phyloP scores from a whole-genome alignment of 1,284 basidiomycete genomes.

The Microbotryum silenes-acaulis region DNA sequence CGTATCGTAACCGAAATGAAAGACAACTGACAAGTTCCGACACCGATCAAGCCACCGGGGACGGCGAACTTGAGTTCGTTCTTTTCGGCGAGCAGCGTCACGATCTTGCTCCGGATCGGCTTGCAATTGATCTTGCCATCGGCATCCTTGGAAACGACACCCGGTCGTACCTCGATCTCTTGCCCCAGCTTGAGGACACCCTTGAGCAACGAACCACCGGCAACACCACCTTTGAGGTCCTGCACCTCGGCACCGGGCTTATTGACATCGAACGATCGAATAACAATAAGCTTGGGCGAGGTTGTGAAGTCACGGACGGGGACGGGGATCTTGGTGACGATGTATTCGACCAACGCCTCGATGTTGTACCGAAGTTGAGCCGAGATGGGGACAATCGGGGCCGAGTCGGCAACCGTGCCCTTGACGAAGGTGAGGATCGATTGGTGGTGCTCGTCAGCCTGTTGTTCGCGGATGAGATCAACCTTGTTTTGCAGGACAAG shows the following conservation, averaged over 20 bases:
- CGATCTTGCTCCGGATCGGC: slow-evolving; percentile 86
- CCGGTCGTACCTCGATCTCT: slow-evolving; percentile 95
- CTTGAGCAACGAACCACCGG: slow-evolving; percentile 89
- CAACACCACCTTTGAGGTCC: slow-evolving; percentile 95
- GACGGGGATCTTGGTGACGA: slow-evolving; percentile 91
- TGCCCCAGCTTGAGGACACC: slow-evolving; percentile 85
- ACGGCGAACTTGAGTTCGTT: slow-evolving; percentile 93
- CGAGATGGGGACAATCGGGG: slow-evolving; percentile 96
- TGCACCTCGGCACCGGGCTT: slow-evolving; percentile 96
- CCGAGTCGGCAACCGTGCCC: slow-evolving; percentile 94
- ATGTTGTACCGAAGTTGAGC: slow-evolving; percentile 99
- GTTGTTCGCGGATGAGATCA: slow-evolving; percentile 84
- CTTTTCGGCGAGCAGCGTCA: slow-evolving; percentile 87
- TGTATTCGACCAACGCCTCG: slow-evolving; percentile 98
- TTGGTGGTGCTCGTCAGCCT: slow-evolving; percentile 86
- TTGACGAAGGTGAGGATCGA: slow-evolving; percentile 84
- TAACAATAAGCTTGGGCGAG: slow-evolving; percentile 89
- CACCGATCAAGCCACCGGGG: slow-evolving; percentile 95
- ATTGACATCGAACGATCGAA: slow-evolving; percentile 98
- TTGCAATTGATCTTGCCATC: slow-evolving; percentile 84
- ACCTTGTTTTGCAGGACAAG: slow-evolving; percentile 88
- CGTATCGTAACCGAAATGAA: neutral
- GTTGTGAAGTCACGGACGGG: slow-evolving; percentile 88
- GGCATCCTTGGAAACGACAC: slow-evolving; percentile 91
- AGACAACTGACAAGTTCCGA: slow-evolving; percentile 63